Conservation (phyloP, 2,329 filamentous ascomycete genomes). For the Aspergillus spinulosporus region DNA sequence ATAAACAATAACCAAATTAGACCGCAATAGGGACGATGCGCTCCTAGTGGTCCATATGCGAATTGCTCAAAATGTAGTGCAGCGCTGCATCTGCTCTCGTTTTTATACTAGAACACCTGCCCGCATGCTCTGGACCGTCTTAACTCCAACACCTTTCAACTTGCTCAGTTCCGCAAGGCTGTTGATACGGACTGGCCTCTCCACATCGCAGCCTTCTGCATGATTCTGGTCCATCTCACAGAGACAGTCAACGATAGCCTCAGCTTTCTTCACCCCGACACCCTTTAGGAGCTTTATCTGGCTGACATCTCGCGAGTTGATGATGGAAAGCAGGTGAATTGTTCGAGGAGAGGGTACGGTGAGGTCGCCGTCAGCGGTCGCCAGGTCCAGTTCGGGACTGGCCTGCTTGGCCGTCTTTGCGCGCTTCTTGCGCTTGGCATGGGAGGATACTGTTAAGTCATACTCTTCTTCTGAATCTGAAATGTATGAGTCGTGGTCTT, state of each 20-base stretch:
- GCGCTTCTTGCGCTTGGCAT: constrained; percentile 32
- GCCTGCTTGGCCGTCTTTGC: constrained; percentile 20
- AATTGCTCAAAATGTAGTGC: constrained; percentile 26
- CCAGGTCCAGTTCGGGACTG: constrained; percentile 17
- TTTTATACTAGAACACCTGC: constrained; percentile 42
- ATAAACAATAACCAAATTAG: not conserved
- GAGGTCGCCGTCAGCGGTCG: constrained; percentile 23
- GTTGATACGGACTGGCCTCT: constrained; percentile 34
- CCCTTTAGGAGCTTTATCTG: constrained; percentile 50
- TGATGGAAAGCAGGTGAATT: constrained; percentile 45
- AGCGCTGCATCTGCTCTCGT: not conserved
- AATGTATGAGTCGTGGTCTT: constrained; percentile 25
- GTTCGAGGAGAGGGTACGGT: constrained; percentile 43
- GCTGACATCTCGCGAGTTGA: constrained; percentile 48
- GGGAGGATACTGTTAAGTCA: constrained; percentile 18
- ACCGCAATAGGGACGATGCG: not conserved
- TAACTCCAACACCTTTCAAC: constrained; percentile 47
- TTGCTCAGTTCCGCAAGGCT: constrained; percentile 44
- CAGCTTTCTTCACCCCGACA: constrained; percentile 50
- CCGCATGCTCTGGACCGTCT: constrained; percentile 51
- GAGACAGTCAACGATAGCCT: constrained; percentile 50
- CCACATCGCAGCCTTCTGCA: constrained; percentile 41
- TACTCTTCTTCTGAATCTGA: constrained; percentile 34
- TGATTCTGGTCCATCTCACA: constrained; percentile 42
- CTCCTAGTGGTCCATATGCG: constrained; percentile 5